Evolutionary conservation across 257 asterid species (phyloP), one percentile per base, ranked within the genome.

Genomic region (Knoxia roxburghii): DNA sequence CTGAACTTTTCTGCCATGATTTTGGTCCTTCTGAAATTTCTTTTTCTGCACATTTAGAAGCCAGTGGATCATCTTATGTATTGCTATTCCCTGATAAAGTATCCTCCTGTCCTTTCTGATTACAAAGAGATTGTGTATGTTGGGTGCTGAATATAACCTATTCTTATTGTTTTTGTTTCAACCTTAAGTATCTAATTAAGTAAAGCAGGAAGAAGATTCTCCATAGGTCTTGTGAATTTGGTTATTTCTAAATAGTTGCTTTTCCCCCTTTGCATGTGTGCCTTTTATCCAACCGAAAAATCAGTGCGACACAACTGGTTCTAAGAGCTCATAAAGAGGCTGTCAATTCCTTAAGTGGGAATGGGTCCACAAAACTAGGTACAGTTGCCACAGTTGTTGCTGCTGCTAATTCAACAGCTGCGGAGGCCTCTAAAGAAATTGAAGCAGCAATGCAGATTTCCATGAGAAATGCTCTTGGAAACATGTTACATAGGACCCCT

Each of bases 381-480:
- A 90, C 97, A 41, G 97, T 90, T 67, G 96, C 99, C 77, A 81
- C 99, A 71, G 99, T 94, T 56, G 99, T 94, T 67, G 96, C 97
- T 75, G 97, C 95, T 79, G 99, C 97, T 72, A 94, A 94, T 82
- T 85, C 99, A 51, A 85, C 99, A 32, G 99, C 99, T 23, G 70
- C 80, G 61, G 96, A 94, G 84, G 96, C 97, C 75, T 90, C 97
- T 73, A 94, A 87, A 81, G 99, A 90, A 81, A 82, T 94, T 61
- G 99, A 90, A 79, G 92, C 93, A 59, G 97, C 99, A 48, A 84
- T 90, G 99, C 96, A 94, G 75, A 87, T 94, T 69, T 59, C 97
- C 64, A 88, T 85, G 97, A 84, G 85, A 76, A 84, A 88, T 78
- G 99, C 97, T 67, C 75, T 94, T 78, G 99, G 96, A 77, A 83